phyloP scores from a whole-genome alignment of 2,329 filamentous ascomycete genomes.

The Celoporthe dispersa region DNA sequence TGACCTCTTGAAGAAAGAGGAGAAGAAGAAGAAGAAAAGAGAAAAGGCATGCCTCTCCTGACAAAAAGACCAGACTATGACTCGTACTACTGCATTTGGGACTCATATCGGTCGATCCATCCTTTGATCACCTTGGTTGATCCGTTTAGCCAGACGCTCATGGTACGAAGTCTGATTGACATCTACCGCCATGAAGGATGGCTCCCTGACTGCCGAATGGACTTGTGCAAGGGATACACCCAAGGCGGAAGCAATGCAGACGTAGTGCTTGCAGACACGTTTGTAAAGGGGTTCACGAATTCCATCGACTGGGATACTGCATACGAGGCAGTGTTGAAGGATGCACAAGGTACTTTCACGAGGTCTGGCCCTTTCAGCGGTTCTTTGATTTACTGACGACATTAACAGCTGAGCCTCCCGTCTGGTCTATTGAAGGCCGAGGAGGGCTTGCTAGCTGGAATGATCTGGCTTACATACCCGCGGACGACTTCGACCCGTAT shows the following conservation, averaged over 20 bases:
- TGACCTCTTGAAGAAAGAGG: not conserved
- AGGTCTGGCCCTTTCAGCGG: too few relatives aligned
- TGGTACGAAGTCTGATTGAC: conserved; percentile 71
- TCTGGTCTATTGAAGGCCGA: conserved; percentile 70
- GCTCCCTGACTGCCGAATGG: conserved; percentile 77
- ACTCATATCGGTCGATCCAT: conserved; percentile 67
- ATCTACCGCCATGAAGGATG: conserved; percentile 73
- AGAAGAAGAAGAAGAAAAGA: too few relatives aligned
- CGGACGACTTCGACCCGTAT: conserved; percentile 63
- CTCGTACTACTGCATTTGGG: conserved; percentile 76
- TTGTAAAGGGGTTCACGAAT: conserved; percentile 59
- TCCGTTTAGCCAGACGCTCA: conserved; percentile 62
- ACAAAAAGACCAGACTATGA: conserved; percentile 56
- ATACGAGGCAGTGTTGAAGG: conserved; percentile 69
- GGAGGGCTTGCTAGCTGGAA: conserved; percentile 76
- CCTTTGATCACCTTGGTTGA: conserved; percentile 70
- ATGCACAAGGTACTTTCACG: conserved; percentile 55
- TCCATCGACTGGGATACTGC: conserved; percentile 67
- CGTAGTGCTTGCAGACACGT: conserved; percentile 67
- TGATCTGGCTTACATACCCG: conserved; percentile 67
- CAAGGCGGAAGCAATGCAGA: conserved; percentile 74
- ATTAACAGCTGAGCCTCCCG: conserved; percentile 56
- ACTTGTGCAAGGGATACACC: conserved; percentile 71
- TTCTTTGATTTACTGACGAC: not conserved
- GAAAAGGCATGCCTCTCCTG: not conserved